These are phyloP conservation scores for Ogataea corticis DNA, from an alignment of 805 yeast genomes.

Conservation along the genomic window DNA sequence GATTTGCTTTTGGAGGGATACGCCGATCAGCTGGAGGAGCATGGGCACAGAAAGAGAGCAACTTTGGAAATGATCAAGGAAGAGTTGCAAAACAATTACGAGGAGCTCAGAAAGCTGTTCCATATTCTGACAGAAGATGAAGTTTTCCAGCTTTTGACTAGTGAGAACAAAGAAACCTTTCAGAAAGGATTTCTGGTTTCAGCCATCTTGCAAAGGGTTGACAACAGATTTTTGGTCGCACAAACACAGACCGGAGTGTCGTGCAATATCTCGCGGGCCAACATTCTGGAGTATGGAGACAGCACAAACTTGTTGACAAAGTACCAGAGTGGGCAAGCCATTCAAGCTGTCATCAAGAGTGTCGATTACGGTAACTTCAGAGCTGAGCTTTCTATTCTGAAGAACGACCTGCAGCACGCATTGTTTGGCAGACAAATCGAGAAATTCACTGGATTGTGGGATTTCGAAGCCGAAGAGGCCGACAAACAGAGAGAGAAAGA, in stretches of 20 bases:
- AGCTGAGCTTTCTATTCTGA: slow-evolving; percentile 71
- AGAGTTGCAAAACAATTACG: slow-evolving; percentile 85
- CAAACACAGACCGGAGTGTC: slow-evolving; percentile 57
- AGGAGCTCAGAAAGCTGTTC: slow-evolving; percentile 78
- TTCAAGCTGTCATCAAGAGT: slow-evolving; percentile 74
- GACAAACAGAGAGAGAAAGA: slow-evolving; percentile 60
- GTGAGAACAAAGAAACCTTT: slow-evolving; percentile 74
- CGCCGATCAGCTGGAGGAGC: slow-evolving; percentile 84
- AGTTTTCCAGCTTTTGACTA: slow-evolving; percentile 85
- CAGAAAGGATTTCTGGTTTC: slow-evolving; percentile 72
- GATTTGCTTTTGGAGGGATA: slow-evolving; percentile 88
- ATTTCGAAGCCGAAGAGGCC: slow-evolving; percentile 67
- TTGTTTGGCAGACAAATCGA: slow-evolving; percentile 39
- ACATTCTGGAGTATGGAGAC: slow-evolving; percentile 48
- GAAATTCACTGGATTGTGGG: slow-evolving; percentile 74
- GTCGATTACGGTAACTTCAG: slow-evolving; percentile 74
- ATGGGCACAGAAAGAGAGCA: slow-evolving; percentile 71
- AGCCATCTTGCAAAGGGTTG: slow-evolving; percentile 67
- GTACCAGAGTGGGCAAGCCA: slow-evolving; percentile 71
- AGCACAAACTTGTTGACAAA: slow-evolving; percentile 39
- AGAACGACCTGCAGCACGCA: slow-evolving; percentile 61
- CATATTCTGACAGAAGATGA: slow-evolving; percentile 65
- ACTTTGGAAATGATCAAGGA: slow-evolving; percentile 81
- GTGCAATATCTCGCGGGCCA: slow-evolving; percentile 34
- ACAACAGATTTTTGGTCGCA: slow-evolving; percentile 39